Evolutionary conservation across 345 rosid genomes (phyloP).

Genomic region (Raphanus sativus): DNA sequence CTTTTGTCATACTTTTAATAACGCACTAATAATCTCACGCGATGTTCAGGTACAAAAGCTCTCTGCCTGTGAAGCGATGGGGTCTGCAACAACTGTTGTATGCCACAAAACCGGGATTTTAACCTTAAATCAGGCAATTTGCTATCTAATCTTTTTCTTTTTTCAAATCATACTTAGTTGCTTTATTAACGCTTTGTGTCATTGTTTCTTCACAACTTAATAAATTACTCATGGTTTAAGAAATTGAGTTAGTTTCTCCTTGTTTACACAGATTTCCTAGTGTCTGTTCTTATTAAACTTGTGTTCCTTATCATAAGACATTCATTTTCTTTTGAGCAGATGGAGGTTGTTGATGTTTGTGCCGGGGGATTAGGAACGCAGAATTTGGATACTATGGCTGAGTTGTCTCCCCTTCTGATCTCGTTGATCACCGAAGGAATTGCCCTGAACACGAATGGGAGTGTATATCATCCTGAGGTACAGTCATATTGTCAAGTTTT

Average conservation of each 20-base stretch:
- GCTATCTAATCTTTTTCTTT: not conserved
- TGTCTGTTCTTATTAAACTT: not conserved
- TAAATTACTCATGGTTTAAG: not conserved
- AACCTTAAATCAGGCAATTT: conserved; percentile 2
- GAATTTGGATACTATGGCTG: not conserved
- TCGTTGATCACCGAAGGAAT: conserved; percentile 5
- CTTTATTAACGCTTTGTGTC: not conserved
- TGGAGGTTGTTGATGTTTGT: conserved; percentile 2
- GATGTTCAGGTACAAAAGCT: conserved; percentile 1
- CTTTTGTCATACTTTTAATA: not conserved
- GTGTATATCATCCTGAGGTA: not conserved
- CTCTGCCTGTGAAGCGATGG: conserved; percentile 2
- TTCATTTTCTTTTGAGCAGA: not conserved
- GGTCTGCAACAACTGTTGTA: not conserved
- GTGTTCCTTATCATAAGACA: not conserved
- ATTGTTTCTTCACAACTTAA: not conserved
- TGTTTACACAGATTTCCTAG: not conserved
- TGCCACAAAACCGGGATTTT: not conserved
- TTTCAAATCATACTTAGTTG: not conserved
- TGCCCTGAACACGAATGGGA: not conserved
- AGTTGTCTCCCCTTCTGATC: not conserved
- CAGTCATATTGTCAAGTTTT: not conserved
- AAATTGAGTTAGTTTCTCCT: not conserved
- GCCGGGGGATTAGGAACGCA: not conserved
- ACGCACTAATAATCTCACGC: not conserved